A percentile compares a stretch with the other conserved stretches of the same genome.
Evolutionary conservation across 352 stramenopile species (phyloP).

Genomic region (Poterioochromonas sp.): DNA sequence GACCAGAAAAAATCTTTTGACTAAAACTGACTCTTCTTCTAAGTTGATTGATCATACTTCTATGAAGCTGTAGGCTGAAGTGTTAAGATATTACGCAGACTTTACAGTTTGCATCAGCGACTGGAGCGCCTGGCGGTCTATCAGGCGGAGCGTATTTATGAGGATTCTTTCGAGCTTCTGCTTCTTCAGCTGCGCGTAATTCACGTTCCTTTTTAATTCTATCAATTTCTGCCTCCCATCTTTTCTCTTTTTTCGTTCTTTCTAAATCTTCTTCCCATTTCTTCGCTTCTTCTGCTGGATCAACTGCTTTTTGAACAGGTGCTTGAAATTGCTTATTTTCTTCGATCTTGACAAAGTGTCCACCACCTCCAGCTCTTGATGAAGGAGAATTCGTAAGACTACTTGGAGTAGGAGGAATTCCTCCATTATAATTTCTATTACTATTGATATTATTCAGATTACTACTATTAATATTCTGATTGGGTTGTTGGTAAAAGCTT

Average conservation of each 20-base stretch:
- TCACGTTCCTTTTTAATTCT: constrained; percentile 4
- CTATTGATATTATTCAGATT: background rate
- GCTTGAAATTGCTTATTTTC: background rate
- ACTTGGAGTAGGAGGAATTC: background rate
- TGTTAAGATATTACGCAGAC: background rate
- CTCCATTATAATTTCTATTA: background rate
- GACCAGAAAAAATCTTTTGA: too few relatives aligned
- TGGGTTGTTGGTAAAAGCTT: background rate
- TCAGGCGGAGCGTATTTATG: background rate
- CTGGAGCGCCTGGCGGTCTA: background rate
- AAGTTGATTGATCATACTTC: too few relatives aligned
- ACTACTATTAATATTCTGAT: background rate
- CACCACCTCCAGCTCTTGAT: background rate
- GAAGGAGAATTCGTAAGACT: background rate
- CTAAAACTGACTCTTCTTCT: too few relatives aligned
- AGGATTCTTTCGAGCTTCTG: background rate
- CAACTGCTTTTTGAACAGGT: background rate
- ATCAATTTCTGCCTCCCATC: background rate
- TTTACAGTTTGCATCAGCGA: background rate
- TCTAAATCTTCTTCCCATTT: constrained; percentile 9
- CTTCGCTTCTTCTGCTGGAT: background rate
- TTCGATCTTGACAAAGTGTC: background rate
- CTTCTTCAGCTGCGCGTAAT: background rate
- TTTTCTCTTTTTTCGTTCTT: constrained; percentile 2
- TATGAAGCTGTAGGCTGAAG: background rate